Evolutionary conservation across 352 stramenopile genomes (phyloP), one percentile per base, ranked within the genome.

Genomic region (Phytophthora pistaciae): DNA sequence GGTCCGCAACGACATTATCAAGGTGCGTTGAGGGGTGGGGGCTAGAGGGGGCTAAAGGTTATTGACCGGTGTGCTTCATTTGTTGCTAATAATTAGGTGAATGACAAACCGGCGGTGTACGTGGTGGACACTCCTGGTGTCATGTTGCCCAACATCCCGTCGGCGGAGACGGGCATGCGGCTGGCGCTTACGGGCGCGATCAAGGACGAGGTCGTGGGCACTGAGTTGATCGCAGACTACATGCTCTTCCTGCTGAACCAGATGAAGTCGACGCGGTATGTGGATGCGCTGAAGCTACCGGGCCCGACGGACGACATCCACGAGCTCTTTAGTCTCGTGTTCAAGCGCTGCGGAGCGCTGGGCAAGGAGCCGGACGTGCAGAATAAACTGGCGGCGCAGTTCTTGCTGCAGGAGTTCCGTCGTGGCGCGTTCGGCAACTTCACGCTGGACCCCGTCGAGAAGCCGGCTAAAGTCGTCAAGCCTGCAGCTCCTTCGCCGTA

Each of bases 81-180:
- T 65, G 56, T 3, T 29, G 3, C 27, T 29, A 29, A 29, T 5
- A 29, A 5, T 29, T 29, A 29, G 84, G 86, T 95, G 57, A 96
- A 95, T 50, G 87, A 94, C 52, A 91, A 88, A 44, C 91, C 91
- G 0, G 91, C 90, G 16, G 85, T 97, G 20, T 97, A 96, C 63
- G 89, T 97, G 13, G 85, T 96, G 18, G 91, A 97, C 69, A 97
- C 91, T 10, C 91, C 91, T 4, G 91, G 91, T 40, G 91, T 97
- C 4, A 96, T 97, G 84, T 56, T 97, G 49, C 91, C 91, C 8
- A 95, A 95, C 64, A 90, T 97, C 40, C 68, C 83, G 44, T 91
- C 85, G 21, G 78, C 81, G 0, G 89, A 97, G 50, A 93, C 87
- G 25, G 91, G 91, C 11, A 84, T 97, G 77, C 93, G 87, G 18